Evolutionary conservation across 2,329 filamentous ascomycete species (phyloP), one percentile per base, ranked within the genome.

Genomic region (Sporothrix brunneoviolacea): DNA sequence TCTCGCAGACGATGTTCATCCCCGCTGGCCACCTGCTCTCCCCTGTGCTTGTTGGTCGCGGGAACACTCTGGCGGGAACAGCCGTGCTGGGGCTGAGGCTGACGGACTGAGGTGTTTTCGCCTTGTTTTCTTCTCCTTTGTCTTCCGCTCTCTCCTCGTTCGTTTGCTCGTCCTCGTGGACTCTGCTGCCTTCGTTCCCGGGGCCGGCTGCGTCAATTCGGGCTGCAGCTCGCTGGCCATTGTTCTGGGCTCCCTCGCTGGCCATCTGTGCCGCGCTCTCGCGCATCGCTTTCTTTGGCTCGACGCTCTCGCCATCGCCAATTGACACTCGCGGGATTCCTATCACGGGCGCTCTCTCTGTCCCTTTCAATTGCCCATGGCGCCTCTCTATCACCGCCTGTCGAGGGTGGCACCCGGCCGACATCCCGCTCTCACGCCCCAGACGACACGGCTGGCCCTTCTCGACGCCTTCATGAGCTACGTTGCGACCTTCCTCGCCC

Each of bases 401-500:
- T 19, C 44, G 4, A n/a, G 39, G 44, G 41, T 32, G 1, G 18
- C 32, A 28, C 28, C 41, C 16, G 12, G 37, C 19, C 51, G 38
- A 7, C 46, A 5, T 10, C 53, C 24, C 8, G 10, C 41, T 8
- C 4, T 27, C 15, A 27, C 47, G 6, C 48, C 54, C 5, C 42
- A 46, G 12, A 45, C 18, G 7, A 38, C 28, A 15, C 44, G 33
- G 4, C 40, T 53, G 12, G 54, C 52, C 12, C 52, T 58, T 4
- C 56, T 59, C 12, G 54, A 55, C 38, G 57, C 54, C 32, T 52
- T 59, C 19, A 54, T 57, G 48, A 50, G 56, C 47, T 58, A 53
- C 40, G 55, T 59, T 7, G 50, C 56, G 12, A 27, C 48, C n/a
- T 38, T 59, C 27, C 39, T 56, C 1, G 35, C n/a, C 18, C 55